Percentiles rank a stretch among this genome's conserved stretches.
Evolutionary conservation across 495 filamentous ascomycete species (phyloP).

Genomic region (Neurospora sp.): DNA sequence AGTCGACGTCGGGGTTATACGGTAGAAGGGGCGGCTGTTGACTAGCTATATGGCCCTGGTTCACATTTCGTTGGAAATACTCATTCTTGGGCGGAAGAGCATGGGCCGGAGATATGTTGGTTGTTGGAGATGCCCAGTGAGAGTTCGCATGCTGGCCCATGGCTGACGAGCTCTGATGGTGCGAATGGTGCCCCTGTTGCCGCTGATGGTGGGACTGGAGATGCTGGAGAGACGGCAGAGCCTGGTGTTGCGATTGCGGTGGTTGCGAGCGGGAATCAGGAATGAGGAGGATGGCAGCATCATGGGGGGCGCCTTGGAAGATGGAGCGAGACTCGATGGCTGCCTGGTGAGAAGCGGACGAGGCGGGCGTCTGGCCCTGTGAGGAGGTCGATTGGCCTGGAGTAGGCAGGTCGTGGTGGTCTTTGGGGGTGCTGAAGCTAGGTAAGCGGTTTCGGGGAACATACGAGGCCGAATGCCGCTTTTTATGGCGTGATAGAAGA

Average conservation of each 20-base stretch:
- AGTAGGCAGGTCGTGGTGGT: slow-evolving; percentile 14
- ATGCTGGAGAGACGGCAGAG: slow-evolving; percentile 6
- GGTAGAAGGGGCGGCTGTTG: slow-evolving; percentile 26
- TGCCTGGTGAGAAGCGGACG: slow-evolving; percentile 7
- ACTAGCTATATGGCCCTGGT: not conserved
- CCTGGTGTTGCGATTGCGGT: slow-evolving; percentile 13
- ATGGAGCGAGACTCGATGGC: slow-evolving; percentile 24
- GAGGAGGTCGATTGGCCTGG: slow-evolving; percentile 8
- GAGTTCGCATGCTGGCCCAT: not conserved
- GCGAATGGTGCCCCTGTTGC: not conserved
- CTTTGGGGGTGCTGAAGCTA: slow-evolving; percentile 47
- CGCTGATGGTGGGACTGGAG: not conserved
- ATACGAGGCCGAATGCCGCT: slow-evolving; percentile 83
- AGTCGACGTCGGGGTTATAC: slow-evolving; percentile 25
- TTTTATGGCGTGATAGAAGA: slow-evolving; percentile 79
- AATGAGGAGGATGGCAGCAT: slow-evolving; percentile 35
- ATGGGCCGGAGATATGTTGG: not conserved
- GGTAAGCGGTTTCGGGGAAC: slow-evolving; percentile 86
- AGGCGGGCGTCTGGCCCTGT: slow-evolving; percentile 12
- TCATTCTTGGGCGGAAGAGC: not conserved
- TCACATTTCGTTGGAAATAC: not conserved
- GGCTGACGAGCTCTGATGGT: not conserved
- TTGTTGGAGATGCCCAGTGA: not conserved
- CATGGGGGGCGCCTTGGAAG: slow-evolving; percentile 34
- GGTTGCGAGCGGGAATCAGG: slow-evolving; percentile 27